These are phyloP conservation scores for Serendipita indica DNA, from an alignment of 768 basidiomycete genomes.

Conservation along the genomic window DNA sequence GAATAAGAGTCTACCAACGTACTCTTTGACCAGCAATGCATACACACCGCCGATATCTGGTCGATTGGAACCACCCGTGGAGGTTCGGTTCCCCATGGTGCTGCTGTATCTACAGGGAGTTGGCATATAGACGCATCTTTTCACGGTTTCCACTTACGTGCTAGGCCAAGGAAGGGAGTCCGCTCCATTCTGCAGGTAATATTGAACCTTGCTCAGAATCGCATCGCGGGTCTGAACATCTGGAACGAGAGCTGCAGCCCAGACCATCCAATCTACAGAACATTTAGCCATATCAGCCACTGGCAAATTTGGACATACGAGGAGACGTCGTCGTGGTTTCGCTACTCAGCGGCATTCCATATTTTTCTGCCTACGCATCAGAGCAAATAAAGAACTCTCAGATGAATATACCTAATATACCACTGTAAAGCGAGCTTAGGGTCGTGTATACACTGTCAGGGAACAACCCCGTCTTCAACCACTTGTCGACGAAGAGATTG, in stretches of 20 bases:
- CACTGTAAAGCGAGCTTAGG: slow-evolving; percentile 16
- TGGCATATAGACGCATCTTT: too few relatives aligned
- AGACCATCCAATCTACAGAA: neutral
- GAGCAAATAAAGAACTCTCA: neutral
- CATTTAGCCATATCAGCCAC: neutral
- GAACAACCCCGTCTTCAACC: slow-evolving; percentile 41
- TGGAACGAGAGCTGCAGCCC: neutral
- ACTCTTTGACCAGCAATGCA: neutral
- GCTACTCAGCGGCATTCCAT: neutral
- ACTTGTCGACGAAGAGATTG: slow-evolving; percentile 46
- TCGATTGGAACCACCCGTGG: neutral
- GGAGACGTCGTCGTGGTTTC: neutral
- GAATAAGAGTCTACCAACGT: too few relatives aligned
- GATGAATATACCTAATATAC: neutral
- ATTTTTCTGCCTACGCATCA: neutral
- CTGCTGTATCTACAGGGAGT: too few relatives aligned
- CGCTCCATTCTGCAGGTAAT: neutral
- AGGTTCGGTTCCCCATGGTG: too few relatives aligned
- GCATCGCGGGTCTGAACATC: neutral
- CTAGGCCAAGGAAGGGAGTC: neutral
- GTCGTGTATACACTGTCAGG: slow-evolving; percentile 31
- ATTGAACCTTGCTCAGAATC: neutral
- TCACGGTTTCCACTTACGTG: neutral
- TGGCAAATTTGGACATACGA: neutral
- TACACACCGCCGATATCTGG: neutral